phyloP scores from a whole-genome alignment of 257 asterid species.

The Penstemon barbatus region DNA sequence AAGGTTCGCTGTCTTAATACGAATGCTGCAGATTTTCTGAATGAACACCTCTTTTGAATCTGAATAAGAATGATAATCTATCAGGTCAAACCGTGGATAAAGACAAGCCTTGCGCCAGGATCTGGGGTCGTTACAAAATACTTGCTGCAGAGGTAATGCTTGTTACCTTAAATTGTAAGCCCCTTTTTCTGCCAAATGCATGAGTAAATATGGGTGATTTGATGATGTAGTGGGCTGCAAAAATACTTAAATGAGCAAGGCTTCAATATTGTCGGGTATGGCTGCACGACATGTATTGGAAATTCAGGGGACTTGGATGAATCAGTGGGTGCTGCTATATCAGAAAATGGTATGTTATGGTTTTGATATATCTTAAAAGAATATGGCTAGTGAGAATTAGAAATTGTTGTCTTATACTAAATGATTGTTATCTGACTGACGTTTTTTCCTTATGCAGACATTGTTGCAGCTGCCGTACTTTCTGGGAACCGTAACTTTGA shows the following conservation, averaged over 20 bases:
- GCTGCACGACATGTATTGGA: slow-evolving; percentile 95
- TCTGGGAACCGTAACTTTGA: slow-evolving; percentile 94
- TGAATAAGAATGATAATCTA: slow-evolving; percentile 23
- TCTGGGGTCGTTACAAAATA: slow-evolving; percentile 92
- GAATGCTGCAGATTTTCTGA: slow-evolving; percentile 8
- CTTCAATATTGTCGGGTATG: slow-evolving; percentile 88
- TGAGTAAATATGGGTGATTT: slow-evolving; percentile 16
- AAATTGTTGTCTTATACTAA: neutral
- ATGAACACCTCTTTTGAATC: slow-evolving; percentile 18
- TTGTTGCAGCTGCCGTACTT: slow-evolving; percentile 95
- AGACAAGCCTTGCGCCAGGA: slow-evolving; percentile 98
- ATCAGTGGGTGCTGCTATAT: slow-evolving; percentile 75
- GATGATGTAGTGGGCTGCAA: slow-evolving; percentile 69
- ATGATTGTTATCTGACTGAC: neutral
- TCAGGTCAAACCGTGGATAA: slow-evolving; percentile 98
- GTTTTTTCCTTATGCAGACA: slow-evolving; percentile 47
- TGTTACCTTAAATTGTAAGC: slow-evolving; percentile 11
- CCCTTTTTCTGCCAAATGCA: slow-evolving; percentile 5
- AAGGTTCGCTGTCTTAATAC: slow-evolving; percentile 44
- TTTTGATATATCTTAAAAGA: slow-evolving; percentile 3
- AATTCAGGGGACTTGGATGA: slow-evolving; percentile 93
- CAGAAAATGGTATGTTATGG: slow-evolving; percentile 69
- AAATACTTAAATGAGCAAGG: slow-evolving; percentile 87
- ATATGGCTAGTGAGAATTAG: neutral
- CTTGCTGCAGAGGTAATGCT: slow-evolving; percentile 68